These are phyloP conservation scores for Harrya chromipes DNA, from an alignment of 768 basidiomycete genomes.

Conservation along the genomic window DNA sequence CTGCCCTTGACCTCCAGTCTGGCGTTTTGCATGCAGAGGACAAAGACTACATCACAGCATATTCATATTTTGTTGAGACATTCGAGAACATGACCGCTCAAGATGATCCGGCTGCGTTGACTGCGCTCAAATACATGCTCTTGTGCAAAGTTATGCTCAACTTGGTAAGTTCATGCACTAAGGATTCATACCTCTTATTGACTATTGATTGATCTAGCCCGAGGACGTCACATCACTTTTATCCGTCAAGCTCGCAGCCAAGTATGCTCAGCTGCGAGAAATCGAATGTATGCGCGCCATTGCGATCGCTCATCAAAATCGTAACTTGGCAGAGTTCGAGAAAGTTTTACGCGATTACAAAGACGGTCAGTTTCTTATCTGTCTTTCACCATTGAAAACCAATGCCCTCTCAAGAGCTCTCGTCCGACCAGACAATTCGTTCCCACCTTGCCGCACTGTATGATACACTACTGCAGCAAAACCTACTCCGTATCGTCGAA, in stretches of 20 bases:
- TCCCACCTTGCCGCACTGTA: conserved; percentile 92
- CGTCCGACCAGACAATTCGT: conserved; percentile 92
- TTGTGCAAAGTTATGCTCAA: conserved; percentile 98
- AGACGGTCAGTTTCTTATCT: conserved; percentile 47
- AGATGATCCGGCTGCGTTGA: conserved; percentile 71
- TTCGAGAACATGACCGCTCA: conserved; percentile 86
- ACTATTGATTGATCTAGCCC: conserved; percentile 47
- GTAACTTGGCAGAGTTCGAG: conserved; percentile 89
- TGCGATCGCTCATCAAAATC: conserved; percentile 88
- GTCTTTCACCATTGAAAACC: neutral
- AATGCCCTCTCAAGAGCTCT: conserved; percentile 62
- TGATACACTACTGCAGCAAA: conserved; percentile 95
- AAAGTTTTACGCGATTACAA: conserved; percentile 82
- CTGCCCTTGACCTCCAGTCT: conserved; percentile 61
- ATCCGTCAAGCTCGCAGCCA: conserved; percentile 81
- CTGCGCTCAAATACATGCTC: conserved; percentile 96
- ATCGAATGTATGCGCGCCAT: conserved; percentile 96
- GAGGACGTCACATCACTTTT: conserved; percentile 91
- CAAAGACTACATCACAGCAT: conserved; percentile 95
- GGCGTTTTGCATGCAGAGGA: conserved; percentile 94
- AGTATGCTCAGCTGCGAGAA: conserved; percentile 84
- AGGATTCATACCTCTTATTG: neutral
- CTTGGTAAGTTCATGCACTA: conserved; percentile 52
- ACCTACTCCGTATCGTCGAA: conserved; percentile 91
- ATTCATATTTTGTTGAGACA: conserved; percentile 96